phyloP scores from a whole-genome alignment of 1,139 yeast species.

The Hyphopichia wangnamkhiaoensis region DNA sequence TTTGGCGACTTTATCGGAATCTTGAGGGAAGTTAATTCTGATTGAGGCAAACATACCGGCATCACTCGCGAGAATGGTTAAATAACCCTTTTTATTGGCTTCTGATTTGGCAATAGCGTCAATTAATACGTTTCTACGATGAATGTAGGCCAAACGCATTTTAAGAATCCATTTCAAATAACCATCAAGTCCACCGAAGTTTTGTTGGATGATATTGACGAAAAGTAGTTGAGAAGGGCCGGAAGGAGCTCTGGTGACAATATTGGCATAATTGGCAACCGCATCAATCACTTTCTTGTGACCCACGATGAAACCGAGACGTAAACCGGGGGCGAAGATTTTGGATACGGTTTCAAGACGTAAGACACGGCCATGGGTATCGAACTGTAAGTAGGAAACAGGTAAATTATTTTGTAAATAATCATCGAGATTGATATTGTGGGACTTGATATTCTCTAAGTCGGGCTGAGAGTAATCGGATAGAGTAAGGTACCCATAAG shows the following conservation, averaged over 20 bases:
- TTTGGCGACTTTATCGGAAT: conserved; percentile 22
- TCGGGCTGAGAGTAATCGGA: conserved; percentile 33
- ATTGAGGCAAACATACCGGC: conserved; percentile 83
- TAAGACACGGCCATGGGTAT: conserved; percentile 41
- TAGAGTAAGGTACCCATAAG: conserved; percentile 43
- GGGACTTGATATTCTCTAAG: conserved; percentile 16
- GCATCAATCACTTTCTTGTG: conserved; percentile 39
- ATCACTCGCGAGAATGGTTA: conserved; percentile 57
- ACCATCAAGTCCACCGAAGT: conserved; percentile 57
- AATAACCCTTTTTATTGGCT: conserved; percentile 31
- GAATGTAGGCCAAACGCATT: conserved; percentile 59
- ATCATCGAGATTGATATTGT: conserved; percentile 31
- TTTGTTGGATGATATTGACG: conserved; percentile 42
- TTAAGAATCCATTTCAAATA: conserved; percentile 68
- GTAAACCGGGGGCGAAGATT: conserved; percentile 45
- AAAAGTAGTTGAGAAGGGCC: conserved; percentile 44
- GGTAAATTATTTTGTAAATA: conserved; percentile 32
- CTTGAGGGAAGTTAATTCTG: conserved; percentile 47
- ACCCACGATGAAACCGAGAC: conserved; percentile 43
- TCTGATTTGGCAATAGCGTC: conserved; percentile 23
- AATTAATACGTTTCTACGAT: conserved; percentile 53
- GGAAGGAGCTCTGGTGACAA: conserved; percentile 46
- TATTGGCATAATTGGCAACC: conserved; percentile 29
- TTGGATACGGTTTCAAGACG: conserved; percentile 46
- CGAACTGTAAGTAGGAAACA: conserved; percentile 46